These are phyloP conservation scores for Thelephora terrestris DNA, from an alignment of 1,284 basidiomycete genomes.

Conservation along the genomic window DNA sequence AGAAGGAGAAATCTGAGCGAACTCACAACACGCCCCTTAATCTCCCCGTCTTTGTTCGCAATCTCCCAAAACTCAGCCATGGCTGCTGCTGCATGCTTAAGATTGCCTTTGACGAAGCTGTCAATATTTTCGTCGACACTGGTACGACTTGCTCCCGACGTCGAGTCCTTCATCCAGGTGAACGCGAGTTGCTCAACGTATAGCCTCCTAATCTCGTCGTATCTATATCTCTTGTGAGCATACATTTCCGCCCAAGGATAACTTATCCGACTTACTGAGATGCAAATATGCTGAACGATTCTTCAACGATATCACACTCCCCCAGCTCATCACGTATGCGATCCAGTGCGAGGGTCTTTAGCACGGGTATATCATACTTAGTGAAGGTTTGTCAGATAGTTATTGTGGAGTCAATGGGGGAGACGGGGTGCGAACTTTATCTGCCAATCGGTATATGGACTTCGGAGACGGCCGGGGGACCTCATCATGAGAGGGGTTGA, in stretches of 20 bases:
- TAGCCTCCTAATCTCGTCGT: background rate
- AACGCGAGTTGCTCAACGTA: background rate
- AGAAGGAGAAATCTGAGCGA: too few species aligned
- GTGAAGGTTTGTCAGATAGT: background rate
- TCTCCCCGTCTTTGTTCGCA: too few species aligned
- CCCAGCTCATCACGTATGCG: conserved; percentile 10
- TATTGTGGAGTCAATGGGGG: background rate
- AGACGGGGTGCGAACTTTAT: conserved; percentile 11
- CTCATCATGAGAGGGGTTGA: conserved; percentile 1
- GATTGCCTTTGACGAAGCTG: background rate
- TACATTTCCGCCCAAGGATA: background rate
- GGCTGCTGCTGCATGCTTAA: background rate
- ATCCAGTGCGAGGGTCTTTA: too few species aligned
- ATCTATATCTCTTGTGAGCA: background rate
- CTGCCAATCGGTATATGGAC: conserved; percentile 14
- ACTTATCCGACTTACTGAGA: conserved; percentile 4
- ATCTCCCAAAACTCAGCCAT: background rate
- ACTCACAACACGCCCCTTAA: too few species aligned
- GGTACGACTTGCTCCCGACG: background rate
- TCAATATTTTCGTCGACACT: background rate
- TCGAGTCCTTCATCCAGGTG: background rate
- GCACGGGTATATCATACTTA: conserved; percentile 10
- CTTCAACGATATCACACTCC: conserved; percentile 10
- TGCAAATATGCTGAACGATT: too few species aligned
- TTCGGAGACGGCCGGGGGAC: too few species aligned